These are phyloP conservation scores for Fonsecaea erecta DNA, from an alignment of 2,329 filamentous ascomycete genomes.

Conservation along the genomic window DNA sequence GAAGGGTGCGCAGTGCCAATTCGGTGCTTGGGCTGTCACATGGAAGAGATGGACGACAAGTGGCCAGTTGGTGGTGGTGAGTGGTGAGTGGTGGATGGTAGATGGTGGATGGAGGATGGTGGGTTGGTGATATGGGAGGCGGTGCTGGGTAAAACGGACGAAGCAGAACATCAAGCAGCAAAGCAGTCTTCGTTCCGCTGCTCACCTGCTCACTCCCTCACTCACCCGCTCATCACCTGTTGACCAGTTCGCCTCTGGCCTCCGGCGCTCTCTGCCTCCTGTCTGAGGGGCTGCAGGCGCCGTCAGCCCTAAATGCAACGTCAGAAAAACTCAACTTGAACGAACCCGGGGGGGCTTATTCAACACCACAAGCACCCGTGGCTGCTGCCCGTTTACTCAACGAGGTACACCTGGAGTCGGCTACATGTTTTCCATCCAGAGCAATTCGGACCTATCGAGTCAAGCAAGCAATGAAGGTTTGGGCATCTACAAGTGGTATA, in stretches of 20 bases:
- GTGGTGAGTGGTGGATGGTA: neutral
- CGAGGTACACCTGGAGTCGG: neutral
- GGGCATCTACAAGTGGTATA: neutral
- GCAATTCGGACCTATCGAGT: neutral
- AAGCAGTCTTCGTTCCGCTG: too few relatives aligned
- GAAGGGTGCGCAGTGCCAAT: neutral
- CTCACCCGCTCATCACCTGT: neutral
- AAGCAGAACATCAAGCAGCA: neutral
- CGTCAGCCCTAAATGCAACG: slow-evolving; percentile 29
- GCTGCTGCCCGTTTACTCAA: too few relatives aligned
- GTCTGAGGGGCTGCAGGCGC: neutral
- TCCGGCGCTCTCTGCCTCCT: neutral
- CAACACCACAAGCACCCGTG: neutral
- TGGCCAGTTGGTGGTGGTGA: too few relatives aligned
- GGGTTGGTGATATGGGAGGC: neutral
- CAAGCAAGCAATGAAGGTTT: too few relatives aligned
- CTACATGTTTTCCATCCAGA: neutral
- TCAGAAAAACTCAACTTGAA: slow-evolving; percentile 1
- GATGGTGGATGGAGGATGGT: too few relatives aligned
- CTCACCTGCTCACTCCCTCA: neutral
- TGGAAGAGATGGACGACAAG: neutral
- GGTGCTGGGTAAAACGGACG: neutral
- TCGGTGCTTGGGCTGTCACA: slow-evolving; percentile 1
- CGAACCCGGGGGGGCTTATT: neutral
- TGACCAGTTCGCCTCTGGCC: neutral